Evolutionary conservation across 345 rosid species (phyloP), one percentile per base, ranked within the genome.

Genomic region (Luvunga scandens): DNA sequence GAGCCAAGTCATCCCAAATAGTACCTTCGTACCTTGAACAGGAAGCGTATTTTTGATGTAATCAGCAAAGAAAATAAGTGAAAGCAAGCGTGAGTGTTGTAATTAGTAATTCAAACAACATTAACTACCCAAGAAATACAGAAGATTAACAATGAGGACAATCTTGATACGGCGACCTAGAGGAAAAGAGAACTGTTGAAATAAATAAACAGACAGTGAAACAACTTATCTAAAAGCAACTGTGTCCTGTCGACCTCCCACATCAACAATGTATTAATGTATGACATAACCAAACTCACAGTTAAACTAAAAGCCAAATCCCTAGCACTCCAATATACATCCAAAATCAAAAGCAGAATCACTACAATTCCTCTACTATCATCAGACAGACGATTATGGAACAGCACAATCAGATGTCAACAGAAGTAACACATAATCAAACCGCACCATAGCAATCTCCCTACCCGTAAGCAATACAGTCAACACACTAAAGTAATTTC

Each of bases 1-100:
- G 95, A 85, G 98, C 98, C 88, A 89, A 79, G 82, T 93, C 97
- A 91, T 95, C 97, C 98, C 98, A 95, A 33, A 95, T 88, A 21
- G 98, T 91, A 56, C 98, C 98, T 91, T 95, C 98, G 70, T 95
- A 93, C 86, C 98, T 94, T 77, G 24, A 77, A 79, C 73, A 73
- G 21, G 57, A 62, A 57, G 38, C 77, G 72, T 55, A 78, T 64
- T 69, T 45, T 24, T 61, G 60, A 74, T 27, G 69, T 18, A 69
- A 25, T 24, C 77, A 79, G 77, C 50, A 34, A 61, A 71, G 56
- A 70, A 48, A 36, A 50, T 64, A 68, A 38, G 22, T 14, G 4
- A 48, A 53, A 53, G 75, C 21, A 24, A 5, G 53, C 6, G 6
- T 53, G 38, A 19, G 24, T 7, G 55, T 27, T 28, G 21, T 21